phyloP scores from a whole-genome alignment of 768 basidiomycete genomes.

The Macrolepiota albuminosa region DNA sequence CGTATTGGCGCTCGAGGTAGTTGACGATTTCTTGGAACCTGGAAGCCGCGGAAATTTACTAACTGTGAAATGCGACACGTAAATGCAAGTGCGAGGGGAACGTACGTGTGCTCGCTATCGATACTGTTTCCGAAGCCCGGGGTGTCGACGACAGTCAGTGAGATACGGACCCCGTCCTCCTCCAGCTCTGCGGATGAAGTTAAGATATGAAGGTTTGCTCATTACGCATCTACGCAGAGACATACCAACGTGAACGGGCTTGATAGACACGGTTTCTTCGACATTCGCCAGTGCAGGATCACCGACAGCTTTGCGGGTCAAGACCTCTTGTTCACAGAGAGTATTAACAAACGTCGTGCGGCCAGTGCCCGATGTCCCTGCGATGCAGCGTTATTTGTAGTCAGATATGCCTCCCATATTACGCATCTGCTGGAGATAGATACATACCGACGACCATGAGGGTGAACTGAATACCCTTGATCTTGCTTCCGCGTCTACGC shows the following conservation, averaged over 20 bases:
- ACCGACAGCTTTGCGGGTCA: constrained; percentile 62
- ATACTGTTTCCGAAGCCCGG: constrained; percentile 91
- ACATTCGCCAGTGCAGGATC: constrained; percentile 69
- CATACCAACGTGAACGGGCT: constrained; percentile 73
- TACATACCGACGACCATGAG: constrained; percentile 84
- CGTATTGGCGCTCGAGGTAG: constrained; percentile 89
- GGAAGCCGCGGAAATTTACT: constrained; percentile 6
- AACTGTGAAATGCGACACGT: constrained; percentile 2
- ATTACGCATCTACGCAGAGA: constrained; percentile 6
- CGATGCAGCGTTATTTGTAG: not conserved
- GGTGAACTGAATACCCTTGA: constrained; percentile 89
- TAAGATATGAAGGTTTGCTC: not conserved
- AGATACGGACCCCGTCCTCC: constrained; percentile 87
- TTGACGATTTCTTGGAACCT: constrained; percentile 87
- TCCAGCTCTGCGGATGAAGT: constrained; percentile 62
- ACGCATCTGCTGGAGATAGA: not conserved
- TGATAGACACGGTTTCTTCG: constrained; percentile 74
- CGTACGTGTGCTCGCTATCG: constrained; percentile 83
- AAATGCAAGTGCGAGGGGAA: constrained; percentile 11
- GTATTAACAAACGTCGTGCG: constrained; percentile 93
- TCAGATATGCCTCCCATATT: not conserved
- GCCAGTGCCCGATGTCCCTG: constrained; percentile 85
- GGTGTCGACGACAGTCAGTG: constrained; percentile 87
- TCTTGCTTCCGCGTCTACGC: constrained; percentile 66
- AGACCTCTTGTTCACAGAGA: constrained; percentile 75